Base-by-base conservation (phyloP, 179 eudicot genomes). In the Corrigiola litoralis region DNA sequence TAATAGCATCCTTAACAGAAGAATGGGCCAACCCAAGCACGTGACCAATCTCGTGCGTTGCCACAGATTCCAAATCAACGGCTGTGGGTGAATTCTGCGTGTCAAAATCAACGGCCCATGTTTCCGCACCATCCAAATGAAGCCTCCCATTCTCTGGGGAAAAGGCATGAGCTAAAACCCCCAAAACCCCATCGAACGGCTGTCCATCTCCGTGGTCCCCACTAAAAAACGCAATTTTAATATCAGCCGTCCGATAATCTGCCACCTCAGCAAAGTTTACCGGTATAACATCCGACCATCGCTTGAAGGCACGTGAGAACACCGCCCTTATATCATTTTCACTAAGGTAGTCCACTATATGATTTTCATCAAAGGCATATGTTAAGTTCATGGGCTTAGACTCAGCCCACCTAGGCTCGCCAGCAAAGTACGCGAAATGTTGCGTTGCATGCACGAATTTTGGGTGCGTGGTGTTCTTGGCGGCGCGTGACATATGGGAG, bases 141-240 rank as follows among this genome's bases (percentile, higher is more conserved):
- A 89, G 74, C 72, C 88, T 66, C 50, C 98, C 98, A 62, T 84
- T 89, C 16, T 85, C 84, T 16, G 98, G 98, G 23, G 92, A 80
- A 65, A 89, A 92, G 0, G 96, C 91, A 50, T 89, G 96, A 0
- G 88, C 98, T 28, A 92, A 59, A 9, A 87, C 82, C 2, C 98
- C 96, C 31, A 89, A 27, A 0, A 82, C 84, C 4, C 98, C 98
- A 37, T 92, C 98, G 57, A 92, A 92, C 42, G 95, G 78, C 67
- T 89, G 87, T 23, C 95, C 96, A 58, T 89, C 96, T 0, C 96
- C 98, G 73, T 89, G 98, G 52, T 85, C 88, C 0, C 98, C 96
- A 0, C 28, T 27, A 56, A 71, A 77, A 46, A 89, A 91, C 21
- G 88, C 97, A 37, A 91, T 89, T 32, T 56, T 81, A 10, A 91